A percentile compares a stretch with the other conserved stretches of the same genome.
These are phyloP conservation scores for Paramecium primaurelia DNA, from an alignment of 73 alveolate species.

Conservation along the genomic window DNA sequence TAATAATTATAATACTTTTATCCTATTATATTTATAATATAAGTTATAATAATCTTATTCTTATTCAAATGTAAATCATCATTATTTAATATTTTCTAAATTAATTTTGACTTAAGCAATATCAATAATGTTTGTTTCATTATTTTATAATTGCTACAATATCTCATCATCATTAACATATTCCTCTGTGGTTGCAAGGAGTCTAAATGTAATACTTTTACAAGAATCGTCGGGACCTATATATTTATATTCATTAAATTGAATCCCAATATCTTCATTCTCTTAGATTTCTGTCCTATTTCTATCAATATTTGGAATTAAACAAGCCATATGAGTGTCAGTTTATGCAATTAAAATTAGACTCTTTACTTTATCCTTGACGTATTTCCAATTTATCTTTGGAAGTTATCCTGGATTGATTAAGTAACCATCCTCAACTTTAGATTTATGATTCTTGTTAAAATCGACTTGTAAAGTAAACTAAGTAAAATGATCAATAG, in stretches of 20 bases:
- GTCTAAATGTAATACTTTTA: not conserved
- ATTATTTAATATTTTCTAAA: too few species aligned
- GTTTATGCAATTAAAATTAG: not conserved
- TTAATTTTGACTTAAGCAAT: not conserved
- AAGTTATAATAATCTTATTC: too few species aligned
- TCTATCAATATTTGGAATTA: not conserved
- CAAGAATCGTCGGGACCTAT: not conserved
- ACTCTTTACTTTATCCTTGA: not conserved
- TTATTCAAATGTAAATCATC: not conserved
- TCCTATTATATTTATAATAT: too few species aligned
- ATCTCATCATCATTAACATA: not conserved
- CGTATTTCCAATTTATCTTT: not conserved
- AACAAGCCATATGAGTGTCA: not conserved
- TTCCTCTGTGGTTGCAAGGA: not conserved
- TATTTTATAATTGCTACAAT: not conserved
- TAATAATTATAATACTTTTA: too few species aligned
- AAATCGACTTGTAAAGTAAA: not conserved
- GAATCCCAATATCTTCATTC: not conserved
- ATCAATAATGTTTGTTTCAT: not conserved
- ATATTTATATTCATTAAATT: not conserved
- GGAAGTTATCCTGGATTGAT: not conserved
- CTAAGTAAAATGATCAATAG: not conserved
- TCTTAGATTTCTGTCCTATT: not conserved
- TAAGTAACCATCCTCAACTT: not conserved
- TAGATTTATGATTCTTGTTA: not conserved